Percentiles rank a stretch among this genome's conserved stretches.
phyloP scores from a whole-genome alignment of 345 rosid species.

The Aquilaria malaccensis region DNA sequence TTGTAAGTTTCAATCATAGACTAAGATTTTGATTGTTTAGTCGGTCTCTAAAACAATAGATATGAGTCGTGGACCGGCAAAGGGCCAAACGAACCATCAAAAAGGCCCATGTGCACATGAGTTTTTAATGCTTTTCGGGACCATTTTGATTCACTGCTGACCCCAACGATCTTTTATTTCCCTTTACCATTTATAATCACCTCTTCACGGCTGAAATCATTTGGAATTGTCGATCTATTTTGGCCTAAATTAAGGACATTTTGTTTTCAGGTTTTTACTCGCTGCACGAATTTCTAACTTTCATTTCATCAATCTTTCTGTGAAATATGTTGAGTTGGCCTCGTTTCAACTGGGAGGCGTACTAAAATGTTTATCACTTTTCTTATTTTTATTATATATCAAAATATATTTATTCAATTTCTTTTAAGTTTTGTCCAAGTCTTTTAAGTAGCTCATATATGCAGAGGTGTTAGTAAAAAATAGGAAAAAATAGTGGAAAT shows the following conservation, averaged over 20 bases:
- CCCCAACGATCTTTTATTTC: slow-evolving; percentile 24
- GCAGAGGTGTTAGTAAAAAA: no score
- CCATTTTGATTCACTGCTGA: slow-evolving; percentile 32
- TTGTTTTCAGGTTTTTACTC: slow-evolving; percentile 3
- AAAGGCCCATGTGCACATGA: slow-evolving; percentile 36
- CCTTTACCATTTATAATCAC: slow-evolving; percentile 15
- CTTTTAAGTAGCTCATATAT: no score
- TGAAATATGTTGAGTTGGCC: no score
- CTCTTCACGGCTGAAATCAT: slow-evolving; percentile 6
- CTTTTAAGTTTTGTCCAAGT: no score
- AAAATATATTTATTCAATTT: no score
- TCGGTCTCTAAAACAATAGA: neutral
- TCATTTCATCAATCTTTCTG: neutral
- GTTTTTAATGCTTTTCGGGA: slow-evolving; percentile 26
- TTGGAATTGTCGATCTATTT: neutral
- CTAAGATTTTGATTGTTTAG: no score
- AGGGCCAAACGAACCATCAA: slow-evolving; percentile 42
- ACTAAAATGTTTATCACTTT: no score
- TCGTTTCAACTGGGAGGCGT: no score
- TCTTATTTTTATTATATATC: no score
- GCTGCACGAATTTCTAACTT: neutral
- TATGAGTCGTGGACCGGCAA: slow-evolving; percentile 40
- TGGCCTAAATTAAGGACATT: slow-evolving; percentile 10
- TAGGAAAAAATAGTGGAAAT: no score
- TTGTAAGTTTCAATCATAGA: no score